Percentiles rank a stretch among this genome's conserved stretches.
Evolutionary conservation across 768 basidiomycete genomes (phyloP).

Genomic region (Paxillus ammoniavirescens): DNA sequence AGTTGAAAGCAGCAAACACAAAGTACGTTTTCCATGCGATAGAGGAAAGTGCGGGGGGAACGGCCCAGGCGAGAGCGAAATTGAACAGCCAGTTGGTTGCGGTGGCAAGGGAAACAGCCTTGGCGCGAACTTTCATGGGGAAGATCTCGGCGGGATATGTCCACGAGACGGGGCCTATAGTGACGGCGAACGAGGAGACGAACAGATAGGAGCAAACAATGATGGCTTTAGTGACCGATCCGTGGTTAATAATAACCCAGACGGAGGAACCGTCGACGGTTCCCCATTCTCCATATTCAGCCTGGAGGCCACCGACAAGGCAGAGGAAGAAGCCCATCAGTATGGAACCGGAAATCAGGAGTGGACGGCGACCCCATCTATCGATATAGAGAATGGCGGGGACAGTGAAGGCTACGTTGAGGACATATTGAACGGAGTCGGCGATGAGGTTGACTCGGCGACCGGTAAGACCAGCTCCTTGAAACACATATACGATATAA

Average conservation of each 20-base stretch:
- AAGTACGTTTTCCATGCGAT: conserved; percentile 80
- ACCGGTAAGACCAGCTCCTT: conserved; percentile 75
- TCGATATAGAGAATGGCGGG: conserved; percentile 66
- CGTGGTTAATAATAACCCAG: conserved; percentile 61
- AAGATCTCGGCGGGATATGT: conserved; percentile 74
- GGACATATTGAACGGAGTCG: conserved; percentile 58
- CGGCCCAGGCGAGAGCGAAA: conserved; percentile 72
- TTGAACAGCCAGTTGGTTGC: conserved; percentile 65
- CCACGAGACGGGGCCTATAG: conserved; percentile 77
- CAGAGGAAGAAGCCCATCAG: conserved; percentile 77
- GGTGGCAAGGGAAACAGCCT: conserved; percentile 46
- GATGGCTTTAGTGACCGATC: conserved; percentile 60
- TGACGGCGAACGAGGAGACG: conserved; percentile 71
- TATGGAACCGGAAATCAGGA: conserved; percentile 62
- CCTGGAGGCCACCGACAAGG: conserved; percentile 77
- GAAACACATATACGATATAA: conserved; percentile 63
- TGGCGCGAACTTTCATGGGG: conserved; percentile 67
- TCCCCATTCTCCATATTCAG: conserved; percentile 63
- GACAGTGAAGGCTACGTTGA: conserved; percentile 41
- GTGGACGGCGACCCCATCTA: conserved; percentile 76
- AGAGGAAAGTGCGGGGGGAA: conserved; percentile 62
- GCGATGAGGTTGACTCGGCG: conserved; percentile 74
- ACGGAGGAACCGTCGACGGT: conserved; percentile 40
- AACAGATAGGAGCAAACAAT: conserved; percentile 79
- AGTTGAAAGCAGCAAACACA: conserved; percentile 77